A percentile compares a stretch with the other conserved stretches of the same genome.
Conservation (phyloP, 345 rosid species). For the Murraya paniculata region DNA sequence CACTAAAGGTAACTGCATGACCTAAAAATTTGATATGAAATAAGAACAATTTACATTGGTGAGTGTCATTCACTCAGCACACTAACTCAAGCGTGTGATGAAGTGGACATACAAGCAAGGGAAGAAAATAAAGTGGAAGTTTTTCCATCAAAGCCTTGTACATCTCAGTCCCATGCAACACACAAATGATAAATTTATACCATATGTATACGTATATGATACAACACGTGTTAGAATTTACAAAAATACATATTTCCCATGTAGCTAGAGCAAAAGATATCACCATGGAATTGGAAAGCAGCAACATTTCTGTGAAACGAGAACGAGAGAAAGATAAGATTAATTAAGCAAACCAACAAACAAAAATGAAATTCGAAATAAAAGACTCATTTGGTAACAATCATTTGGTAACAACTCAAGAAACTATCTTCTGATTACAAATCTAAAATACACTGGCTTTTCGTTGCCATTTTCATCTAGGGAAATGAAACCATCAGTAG, state of each 20-base stretch:
- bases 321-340: conserved; percentile 1
- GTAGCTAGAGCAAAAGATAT: neutral
- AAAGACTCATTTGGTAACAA: neutral
- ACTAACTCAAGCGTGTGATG: neutral
- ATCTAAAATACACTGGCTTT: too few relatives aligned
- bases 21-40: neutral
- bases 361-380: neutral
- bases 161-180: neutral
- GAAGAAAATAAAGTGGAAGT: neutral
- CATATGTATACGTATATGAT: neutral
- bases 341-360: neutral
- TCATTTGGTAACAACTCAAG: neutral
- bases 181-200: neutral
- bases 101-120: neutral
- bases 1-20: neutral
- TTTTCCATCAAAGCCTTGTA: neutral
- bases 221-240: neutral
- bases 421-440: neutral
- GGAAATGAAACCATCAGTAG: neutral
- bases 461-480: neutral
- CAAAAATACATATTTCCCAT: neutral
- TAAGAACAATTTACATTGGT: neutral
- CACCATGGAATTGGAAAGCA: conserved; percentile 14
- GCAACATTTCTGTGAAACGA: neutral
- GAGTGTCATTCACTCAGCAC: neutral